These are phyloP conservation scores for Bassia scoparia DNA, from an alignment of 148 eudicot genomes.

Conservation along the genomic window DNA sequence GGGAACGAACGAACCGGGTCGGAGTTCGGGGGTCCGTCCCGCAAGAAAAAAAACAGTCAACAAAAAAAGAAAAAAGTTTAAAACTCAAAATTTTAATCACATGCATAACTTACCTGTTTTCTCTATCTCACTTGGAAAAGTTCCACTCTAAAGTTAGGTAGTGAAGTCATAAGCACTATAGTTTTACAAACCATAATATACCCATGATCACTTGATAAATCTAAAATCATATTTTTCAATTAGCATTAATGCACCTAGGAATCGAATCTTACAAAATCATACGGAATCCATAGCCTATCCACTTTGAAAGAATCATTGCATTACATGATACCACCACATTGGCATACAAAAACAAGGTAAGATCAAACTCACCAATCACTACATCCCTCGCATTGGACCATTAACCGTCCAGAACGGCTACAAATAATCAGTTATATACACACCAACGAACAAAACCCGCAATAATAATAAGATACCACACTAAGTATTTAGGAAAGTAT, in stretches of 20 bases:
- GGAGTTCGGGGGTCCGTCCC: too few species aligned
- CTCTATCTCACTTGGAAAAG: too few species aligned
- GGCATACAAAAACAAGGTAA: not conserved
- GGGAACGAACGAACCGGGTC: too few species aligned
- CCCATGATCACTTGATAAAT: not conserved
- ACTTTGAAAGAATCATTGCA: not conserved
- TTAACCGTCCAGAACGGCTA: slow-evolving; percentile 26
- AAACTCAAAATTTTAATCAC: too few species aligned
- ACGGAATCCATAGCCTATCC: too few species aligned
- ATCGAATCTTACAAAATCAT: not conserved
- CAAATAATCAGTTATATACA: not conserved
- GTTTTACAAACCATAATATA: too few species aligned
- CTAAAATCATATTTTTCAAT: not conserved
- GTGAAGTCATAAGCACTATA: too few species aligned
- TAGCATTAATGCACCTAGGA: not conserved
- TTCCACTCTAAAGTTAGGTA: too few species aligned
- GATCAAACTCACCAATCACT: slow-evolving; percentile 58
- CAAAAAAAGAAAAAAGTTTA: too few species aligned
- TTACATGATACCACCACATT: not conserved
- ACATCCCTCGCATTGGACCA: slow-evolving; percentile 89
- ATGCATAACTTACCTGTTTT: too few species aligned
- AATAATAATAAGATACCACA: not conserved
- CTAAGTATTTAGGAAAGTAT: too few species aligned
- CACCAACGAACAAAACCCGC: not conserved
- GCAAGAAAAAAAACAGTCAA: too few species aligned